phyloP scores from a whole-genome alignment of 352 stramenopile species.

The Thraustochytrium sp. region DNA sequence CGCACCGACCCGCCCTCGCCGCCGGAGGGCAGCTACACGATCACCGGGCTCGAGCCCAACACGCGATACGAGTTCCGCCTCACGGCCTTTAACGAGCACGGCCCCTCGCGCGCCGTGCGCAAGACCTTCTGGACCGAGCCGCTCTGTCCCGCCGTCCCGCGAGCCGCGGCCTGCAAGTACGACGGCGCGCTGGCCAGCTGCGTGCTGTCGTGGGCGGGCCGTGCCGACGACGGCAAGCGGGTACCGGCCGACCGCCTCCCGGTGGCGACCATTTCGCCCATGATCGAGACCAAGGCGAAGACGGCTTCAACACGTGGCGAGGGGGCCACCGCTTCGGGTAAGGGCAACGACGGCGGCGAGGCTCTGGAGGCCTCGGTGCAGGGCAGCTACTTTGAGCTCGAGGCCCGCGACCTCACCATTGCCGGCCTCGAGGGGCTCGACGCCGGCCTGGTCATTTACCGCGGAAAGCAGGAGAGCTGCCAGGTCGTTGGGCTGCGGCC shows the following conservation, averaged over 20 bases:
- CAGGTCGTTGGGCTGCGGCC: background rate
- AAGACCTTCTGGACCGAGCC: background rate
- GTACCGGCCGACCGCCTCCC: background rate
- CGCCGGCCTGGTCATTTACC: background rate
- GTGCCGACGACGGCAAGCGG: too few relatives aligned
- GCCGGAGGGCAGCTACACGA: background rate
- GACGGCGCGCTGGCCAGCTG: background rate
- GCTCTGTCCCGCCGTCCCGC: background rate
- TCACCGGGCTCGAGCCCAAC: background rate
- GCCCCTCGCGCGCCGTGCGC: background rate
- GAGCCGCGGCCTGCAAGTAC: background rate
- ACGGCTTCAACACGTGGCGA: too few relatives aligned
- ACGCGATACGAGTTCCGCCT: background rate
- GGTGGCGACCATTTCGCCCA: background rate
- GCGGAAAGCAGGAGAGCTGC: background rate
- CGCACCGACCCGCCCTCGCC: background rate
- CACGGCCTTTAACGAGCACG: conserved; percentile 17
- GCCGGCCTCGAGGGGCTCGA: background rate
- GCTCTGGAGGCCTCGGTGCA: background rate
- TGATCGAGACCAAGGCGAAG: too few relatives aligned
- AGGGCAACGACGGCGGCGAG: background rate
- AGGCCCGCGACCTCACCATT: background rate
- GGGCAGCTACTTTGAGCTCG: background rate
- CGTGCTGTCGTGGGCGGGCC: background rate
- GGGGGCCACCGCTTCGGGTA: too few relatives aligned